Base-by-base conservation (phyloP, 208 protist species). In the Trypanosoma boissoni region DNA sequence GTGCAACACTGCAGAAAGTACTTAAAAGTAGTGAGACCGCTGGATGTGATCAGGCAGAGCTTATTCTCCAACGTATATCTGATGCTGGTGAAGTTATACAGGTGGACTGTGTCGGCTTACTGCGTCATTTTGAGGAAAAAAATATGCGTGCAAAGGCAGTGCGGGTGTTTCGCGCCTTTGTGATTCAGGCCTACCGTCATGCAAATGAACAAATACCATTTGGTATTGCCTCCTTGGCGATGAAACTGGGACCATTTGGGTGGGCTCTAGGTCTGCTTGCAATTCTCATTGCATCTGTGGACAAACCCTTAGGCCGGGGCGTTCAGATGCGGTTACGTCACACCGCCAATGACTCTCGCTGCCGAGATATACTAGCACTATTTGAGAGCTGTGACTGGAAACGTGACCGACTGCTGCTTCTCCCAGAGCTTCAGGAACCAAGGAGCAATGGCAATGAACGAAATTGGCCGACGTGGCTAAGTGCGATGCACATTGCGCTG, bases 221-320 rank as follows among this genome's bases (percentile, higher is more conserved):
- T 42, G 65, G 75, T 16, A 84, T 79, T 14, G 74, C 78, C 2
- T 69, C 53, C 1, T 29, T 48, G 14, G 77, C 74, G 60, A 86
- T 86, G 67, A 85, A 83, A 65, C 68, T 77, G 2, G 76, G 81
- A n/a, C 79, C 84, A 28, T 73, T 94, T 14, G 78, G 84, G 57
- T 86, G 82, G 73, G 77, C 72, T 8, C 46, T 92, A 12, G 88
- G 88, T 14, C 56, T 95, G 0, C 77, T 91, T 37, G 68, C 74
- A 9, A 64, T 88, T 26, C 68, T 74, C 3, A 55, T 95, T 18
- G 62, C 49, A 26, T 72, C 73, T 18, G 18, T 52, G 46, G 48
- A 64, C 36, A 48, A 70, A 67, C 39, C 69, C 56, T 45, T 66
- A 1, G 60, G 76, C n/a, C 57, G 43, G 28, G 41, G 68, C 8